phyloP scores from a whole-genome alignment of 805 yeast genomes.

The Metschnikowia lunata region DNA sequence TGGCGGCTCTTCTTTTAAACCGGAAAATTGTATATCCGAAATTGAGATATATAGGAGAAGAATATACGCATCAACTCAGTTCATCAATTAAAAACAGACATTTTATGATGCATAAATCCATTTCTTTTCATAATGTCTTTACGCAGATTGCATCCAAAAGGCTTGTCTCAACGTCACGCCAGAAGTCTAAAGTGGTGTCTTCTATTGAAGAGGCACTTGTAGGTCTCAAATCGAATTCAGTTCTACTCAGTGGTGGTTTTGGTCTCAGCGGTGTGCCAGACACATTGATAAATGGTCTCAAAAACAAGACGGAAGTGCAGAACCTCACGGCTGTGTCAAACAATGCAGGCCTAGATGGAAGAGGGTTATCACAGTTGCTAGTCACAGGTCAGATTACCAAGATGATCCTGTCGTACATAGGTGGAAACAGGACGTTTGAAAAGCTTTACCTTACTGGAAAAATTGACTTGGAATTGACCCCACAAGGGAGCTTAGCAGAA shows the following conservation, averaged over 20 bases:
- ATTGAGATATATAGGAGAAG: too few species aligned
- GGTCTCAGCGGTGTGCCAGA: slow-evolving; percentile 48
- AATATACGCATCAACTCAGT: too few species aligned
- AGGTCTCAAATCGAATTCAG: slow-evolving; percentile 25
- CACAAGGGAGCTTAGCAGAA: slow-evolving; percentile 52
- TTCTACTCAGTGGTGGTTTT: slow-evolving; percentile 46
- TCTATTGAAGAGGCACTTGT: slow-evolving; percentile 27
- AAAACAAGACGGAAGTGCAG: slow-evolving; percentile 27
- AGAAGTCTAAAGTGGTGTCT: slow-evolving; percentile 17
- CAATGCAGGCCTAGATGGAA: slow-evolving; percentile 45
- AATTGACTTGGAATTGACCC: slow-evolving; percentile 44
- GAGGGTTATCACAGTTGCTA: slow-evolving; percentile 40
- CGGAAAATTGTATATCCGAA: too few species aligned
- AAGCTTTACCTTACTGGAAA: slow-evolving; percentile 38
- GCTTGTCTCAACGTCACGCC: background rate
- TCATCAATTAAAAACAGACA: too few species aligned
- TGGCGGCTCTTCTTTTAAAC: too few species aligned
- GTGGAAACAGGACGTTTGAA: slow-evolving; percentile 41
- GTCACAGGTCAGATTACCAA: slow-evolving; percentile 40
- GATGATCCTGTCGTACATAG: slow-evolving; percentile 46
- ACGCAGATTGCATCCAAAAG: background rate
- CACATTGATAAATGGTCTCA: slow-evolving; percentile 37
- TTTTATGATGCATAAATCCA: too few species aligned
- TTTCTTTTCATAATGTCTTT: too few species aligned
- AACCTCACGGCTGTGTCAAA: slow-evolving; percentile 44